Base-by-base conservation (phyloP, 1,139 yeast species). In the Candida sp. region DNA sequence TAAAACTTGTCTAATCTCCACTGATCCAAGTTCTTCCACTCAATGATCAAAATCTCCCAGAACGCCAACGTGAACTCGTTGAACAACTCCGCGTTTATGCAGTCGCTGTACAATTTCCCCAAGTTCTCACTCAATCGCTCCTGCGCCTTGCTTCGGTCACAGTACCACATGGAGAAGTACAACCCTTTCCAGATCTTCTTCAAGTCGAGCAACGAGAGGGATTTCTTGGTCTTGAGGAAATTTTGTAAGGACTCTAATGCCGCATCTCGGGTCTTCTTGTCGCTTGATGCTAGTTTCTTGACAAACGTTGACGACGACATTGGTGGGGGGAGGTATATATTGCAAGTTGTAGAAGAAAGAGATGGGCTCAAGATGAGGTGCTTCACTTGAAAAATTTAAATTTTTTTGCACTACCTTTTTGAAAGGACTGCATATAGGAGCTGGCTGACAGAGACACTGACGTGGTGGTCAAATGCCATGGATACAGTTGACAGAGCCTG, bases 111-210 rank as follows among this genome's bases (percentile, higher is more conserved):
- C 46, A 94, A 73, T 46, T 72, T 77, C 0, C 96, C 96, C 55
- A 94, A 74, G 47, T 83, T 84, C 49, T 80, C 83, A 3, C 97
- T 96, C 43, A 94, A 75, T 53, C 86, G 75, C 67, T 92, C 97
- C 70, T 94, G 99, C 30, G 97, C 96, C 59, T 87, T 79, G 31
- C 97, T 96, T 62, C 96, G 83, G 69, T 94, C 99, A 65, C 96
- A 84, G 70, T 88, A 91, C 99, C 99, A 94, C 97, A 94, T 90
- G 30, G 91, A 85, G 67, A 79, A 94, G 69, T 88, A 94, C 46
- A 94, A 77, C 7, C 98, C 99, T 69, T 90, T 91, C 98, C 98
- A 94, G 53, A 94, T 75, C 67, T 93, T 92, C 59, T 88, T 88
- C 59, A 85, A 77, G 55, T 93, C 97, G 42, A 74, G 61, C 35